Evolutionary conservation across 257 asterid species (phyloP).

Genomic region (Cinchona pubescens): DNA sequence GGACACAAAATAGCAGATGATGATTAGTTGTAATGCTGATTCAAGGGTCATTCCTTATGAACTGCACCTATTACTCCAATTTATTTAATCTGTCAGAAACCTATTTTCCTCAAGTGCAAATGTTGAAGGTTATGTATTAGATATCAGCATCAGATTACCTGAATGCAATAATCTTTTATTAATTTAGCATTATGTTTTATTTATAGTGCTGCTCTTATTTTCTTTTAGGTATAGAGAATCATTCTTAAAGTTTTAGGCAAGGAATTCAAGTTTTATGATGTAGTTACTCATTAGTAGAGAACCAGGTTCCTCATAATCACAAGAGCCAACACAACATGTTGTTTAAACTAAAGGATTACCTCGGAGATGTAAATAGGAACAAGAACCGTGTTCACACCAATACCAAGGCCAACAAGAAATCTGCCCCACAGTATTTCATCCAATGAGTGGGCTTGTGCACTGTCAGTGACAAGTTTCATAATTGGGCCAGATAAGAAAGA

Average conservation of each 20-base stretch:
- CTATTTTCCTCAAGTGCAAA: background rate
- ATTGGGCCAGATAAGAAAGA: constrained; percentile 16
- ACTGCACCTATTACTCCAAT: background rate
- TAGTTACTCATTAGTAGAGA: background rate
- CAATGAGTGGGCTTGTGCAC: constrained; percentile 88
- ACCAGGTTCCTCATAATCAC: background rate
- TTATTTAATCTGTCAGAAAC: background rate
- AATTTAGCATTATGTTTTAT: background rate
- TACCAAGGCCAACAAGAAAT: constrained; percentile 83
- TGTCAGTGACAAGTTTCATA: constrained; percentile 36
- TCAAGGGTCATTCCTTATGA: background rate
- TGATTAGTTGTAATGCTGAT: background rate
- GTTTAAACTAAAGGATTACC: constrained; percentile 38
- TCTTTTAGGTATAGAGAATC: background rate
- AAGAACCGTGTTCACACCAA: constrained; percentile 87
- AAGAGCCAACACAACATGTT: constrained; percentile 10
- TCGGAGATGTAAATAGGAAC: constrained; percentile 89
- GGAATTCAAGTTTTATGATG: background rate
- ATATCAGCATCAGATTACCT: background rate
- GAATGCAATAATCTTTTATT: background rate
- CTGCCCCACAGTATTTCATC: constrained; percentile 75
- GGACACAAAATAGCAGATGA: background rate
- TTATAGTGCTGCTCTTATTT: background rate
- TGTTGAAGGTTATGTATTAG: background rate
- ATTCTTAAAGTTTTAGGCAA: background rate